Evolutionary conservation across 176 grass and related monocot species (phyloP).

Genomic region (Aechmea fasciata): DNA sequence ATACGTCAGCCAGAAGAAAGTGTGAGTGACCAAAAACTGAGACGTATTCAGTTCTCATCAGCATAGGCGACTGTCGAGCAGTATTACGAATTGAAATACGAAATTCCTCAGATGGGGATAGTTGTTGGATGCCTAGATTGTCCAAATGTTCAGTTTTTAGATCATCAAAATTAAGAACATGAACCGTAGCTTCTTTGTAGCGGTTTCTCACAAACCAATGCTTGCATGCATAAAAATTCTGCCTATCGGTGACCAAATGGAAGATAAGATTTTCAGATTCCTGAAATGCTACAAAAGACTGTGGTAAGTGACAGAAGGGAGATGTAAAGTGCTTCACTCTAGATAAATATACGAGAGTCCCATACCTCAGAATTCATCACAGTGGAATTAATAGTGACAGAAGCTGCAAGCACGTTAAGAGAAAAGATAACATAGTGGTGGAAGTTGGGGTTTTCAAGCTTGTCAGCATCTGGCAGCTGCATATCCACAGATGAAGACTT

Average conservation of each 20-base stretch:
- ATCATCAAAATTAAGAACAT: slow-evolving; percentile 50
- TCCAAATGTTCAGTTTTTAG: slow-evolving; percentile 21
- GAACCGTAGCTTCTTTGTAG: slow-evolving; percentile 43
- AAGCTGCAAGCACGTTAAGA: slow-evolving; percentile 49
- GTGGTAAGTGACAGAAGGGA: slow-evolving; percentile 17
- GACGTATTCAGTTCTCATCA: slow-evolving; percentile 64
- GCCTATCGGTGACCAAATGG: slow-evolving; percentile 56
- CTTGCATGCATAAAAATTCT: slow-evolving; percentile 76
- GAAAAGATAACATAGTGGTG: slow-evolving; percentile 65
- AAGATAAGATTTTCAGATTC: slow-evolving; percentile 59
- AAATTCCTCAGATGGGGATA: slow-evolving; percentile 66
- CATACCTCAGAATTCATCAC: slow-evolving; percentile 65
- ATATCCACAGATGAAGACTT: slow-evolving; percentile 28
- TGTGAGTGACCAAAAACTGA: slow-evolving; percentile 77
- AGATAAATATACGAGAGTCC: background rate
- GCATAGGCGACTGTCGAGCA: slow-evolving; percentile 4
- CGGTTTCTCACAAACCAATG: slow-evolving; percentile 63
- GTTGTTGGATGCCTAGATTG: slow-evolving; percentile 20
- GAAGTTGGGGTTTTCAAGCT: slow-evolving; percentile 37
- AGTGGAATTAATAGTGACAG: slow-evolving; percentile 70
- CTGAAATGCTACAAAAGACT: slow-evolving; percentile 48
- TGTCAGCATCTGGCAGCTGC: slow-evolving; percentile 18
- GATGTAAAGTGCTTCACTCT: slow-evolving; percentile 16
- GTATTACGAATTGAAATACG: slow-evolving; percentile 40
- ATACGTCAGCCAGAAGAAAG: slow-evolving; percentile 72